Conservation (phyloP, 2,329 filamentous ascomycete species). For the Botrytis fragariae region DNA sequence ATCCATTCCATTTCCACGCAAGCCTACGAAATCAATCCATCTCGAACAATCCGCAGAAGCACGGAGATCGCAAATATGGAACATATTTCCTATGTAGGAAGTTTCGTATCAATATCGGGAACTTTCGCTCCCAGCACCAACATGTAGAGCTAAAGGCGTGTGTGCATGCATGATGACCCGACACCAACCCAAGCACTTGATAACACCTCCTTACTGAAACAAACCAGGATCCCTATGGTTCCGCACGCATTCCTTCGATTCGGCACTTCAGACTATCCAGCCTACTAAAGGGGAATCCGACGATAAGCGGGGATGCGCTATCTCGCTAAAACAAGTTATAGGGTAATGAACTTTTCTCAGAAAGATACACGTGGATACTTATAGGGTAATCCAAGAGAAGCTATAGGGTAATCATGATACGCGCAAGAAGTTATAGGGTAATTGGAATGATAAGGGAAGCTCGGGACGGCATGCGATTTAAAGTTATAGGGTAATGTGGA, state of each 20-base stretch:
- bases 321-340: background rate
- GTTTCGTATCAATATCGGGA: background rate
- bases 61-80: background rate
- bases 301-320: background rate
- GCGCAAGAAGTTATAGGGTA: background rate
- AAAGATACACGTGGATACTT: background rate
- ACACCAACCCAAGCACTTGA: background rate
- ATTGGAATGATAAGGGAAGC: background rate
- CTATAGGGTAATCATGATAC: background rate
- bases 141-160: background rate
- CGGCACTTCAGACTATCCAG: background rate
- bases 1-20: background rate
- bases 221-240: background rate
- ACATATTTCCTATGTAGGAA: background rate
- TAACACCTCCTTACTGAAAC: background rate
- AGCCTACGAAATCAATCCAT: background rate
- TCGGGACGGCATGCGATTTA: background rate
- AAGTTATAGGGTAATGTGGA: constrained; percentile 7
- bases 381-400: background rate
- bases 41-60: background rate
- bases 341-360: background rate
- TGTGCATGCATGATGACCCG: background rate
- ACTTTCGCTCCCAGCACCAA: background rate
- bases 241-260: background rate
- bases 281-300: background rate